Base-by-base conservation (phyloP, 2,329 filamentous ascomycete species). In the Cordyceps cicadae region DNA sequence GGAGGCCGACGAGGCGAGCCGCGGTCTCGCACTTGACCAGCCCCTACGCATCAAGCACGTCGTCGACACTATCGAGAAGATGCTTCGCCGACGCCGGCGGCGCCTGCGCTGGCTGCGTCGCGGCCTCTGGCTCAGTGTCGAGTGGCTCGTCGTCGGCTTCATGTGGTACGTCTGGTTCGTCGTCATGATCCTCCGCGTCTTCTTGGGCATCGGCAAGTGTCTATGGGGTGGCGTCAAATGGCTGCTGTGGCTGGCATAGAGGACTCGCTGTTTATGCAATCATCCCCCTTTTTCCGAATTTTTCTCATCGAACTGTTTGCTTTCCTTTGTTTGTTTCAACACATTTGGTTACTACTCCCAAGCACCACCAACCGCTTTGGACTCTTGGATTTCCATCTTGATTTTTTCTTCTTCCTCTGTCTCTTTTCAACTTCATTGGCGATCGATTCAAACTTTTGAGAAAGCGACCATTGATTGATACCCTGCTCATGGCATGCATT, bases 111-210 rank as follows among this genome's bases (percentile, higher is more conserved):
- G 90, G 85, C 74, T 92, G 26, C 80, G 90, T 45, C 80, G 89
- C 15, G 84, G 86, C 0, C 87, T 90, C 15, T 97, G 92, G 82
- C 85, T 92, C 59, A 75, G 87, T 21, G 83, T 97, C 17, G 93
- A 97, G 77, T 97, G 92, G 91, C 77, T 85, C 54, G 81, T 97
- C 19, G 85, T 97, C 45, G 89, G 89, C 4, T 83, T 95, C 66
- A 90, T 97, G 86, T 97, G 94, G 92, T 91, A 88, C 74, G 87
- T 95, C 17, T 97, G 93, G 92, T 84, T 95, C 62, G 78, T 96
- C 39, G 92, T 97, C 26, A 89, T 92, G 71, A 78, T 93, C 26
- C 78, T 88, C 56, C 83, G 90, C 62, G 72, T 89, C 15, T 75
- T 89, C 41, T 76, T 86, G 62, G 85, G 86, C 12, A 66, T 88